Evolutionary conservation across 352 stramenopile genomes (phyloP), one percentile per base, ranked within the genome.

Genomic region (Elongisporangium prolatum): DNA sequence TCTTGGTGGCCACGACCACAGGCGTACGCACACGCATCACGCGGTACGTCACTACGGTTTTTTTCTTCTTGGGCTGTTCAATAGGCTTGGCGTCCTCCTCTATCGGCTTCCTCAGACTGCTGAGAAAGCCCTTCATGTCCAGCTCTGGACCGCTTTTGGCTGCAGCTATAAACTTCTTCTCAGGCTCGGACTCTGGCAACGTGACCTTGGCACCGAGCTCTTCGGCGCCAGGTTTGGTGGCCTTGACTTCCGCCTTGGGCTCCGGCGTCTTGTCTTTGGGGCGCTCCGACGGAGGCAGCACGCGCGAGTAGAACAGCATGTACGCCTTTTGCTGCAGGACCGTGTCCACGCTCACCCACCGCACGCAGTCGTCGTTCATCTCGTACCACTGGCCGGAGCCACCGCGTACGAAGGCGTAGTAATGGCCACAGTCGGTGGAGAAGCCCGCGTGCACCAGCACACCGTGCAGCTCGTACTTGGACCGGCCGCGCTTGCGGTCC

Each of bases 351-450:
- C 82, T 90, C 17, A 96, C 88, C 79, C 91, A 91, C 28, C 84
- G 75, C 21, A 97, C 88, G 16, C 72, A 80, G 48, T 93, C 81
- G 59, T 97, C 91, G 63, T 97, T 95, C 89, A 97, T 97, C 60
- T 95, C 80, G 62, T 95, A 93, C 91, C 91, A 97, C 63, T 91
- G 80, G n/a, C 88, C 85, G 0, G 89, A 93, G 13, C 84, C 80
- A 13, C 86, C 89, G 48, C 90, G 89, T 0, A 97, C 82, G 54
- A 96, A 97, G 21, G 86, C 77, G 57, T 94, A 96, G 67, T 97
- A 97, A 61, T 97, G 91, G 16, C 91, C 91, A 37, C 84, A 95
- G 59, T 95, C 79, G 10, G 90, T 91, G n/a, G 84, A 96, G 59
- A 83, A 86, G 0, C 91, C 91, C 0, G 80, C 78, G 60, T 97